Conservation (phyloP, 176 grass and related monocot species). For the Lolium perenne region DNA sequence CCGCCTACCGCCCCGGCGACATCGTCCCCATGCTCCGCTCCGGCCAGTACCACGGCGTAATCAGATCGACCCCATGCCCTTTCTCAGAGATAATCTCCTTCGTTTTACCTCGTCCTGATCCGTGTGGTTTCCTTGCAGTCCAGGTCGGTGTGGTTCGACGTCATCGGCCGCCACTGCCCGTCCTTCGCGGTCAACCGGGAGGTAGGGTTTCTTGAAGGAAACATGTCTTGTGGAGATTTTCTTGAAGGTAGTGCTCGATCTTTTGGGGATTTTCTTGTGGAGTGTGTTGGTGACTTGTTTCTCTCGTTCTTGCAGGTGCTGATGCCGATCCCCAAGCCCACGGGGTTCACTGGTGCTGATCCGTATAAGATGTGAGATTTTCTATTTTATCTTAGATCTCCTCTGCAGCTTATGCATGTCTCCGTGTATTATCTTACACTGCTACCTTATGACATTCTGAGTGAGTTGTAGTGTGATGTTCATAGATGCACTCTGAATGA, state of each 20-base stretch:
- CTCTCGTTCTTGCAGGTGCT: conserved; percentile 66
- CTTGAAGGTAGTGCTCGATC: conserved; percentile 1
- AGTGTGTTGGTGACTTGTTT: conserved; percentile 8
- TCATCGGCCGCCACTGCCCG: conserved; percentile 90
- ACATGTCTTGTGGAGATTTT: conserved; percentile 26
- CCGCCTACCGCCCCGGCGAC: conserved; percentile 81
- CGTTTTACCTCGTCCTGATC: conserved; percentile 43
- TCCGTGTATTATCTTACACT: background rate
- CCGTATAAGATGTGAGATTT: conserved; percentile 79
- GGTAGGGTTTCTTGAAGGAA: conserved; percentile 58
- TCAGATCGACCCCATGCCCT: conserved; percentile 11
- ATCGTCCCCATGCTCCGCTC: conserved; percentile 86
- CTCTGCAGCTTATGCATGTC: background rate
- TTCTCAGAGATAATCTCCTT: background rate
- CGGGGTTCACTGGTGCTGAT: conserved; percentile 89
- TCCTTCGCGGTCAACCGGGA: conserved; percentile 90
- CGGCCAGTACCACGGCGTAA: conserved; percentile 93
- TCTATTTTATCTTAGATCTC: background rate
- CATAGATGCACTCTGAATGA: background rate
- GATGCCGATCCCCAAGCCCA: conserved; percentile 92
- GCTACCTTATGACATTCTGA: background rate
- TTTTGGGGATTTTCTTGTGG: conserved; percentile 4
- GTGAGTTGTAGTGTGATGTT: background rate
- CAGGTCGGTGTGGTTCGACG: conserved; percentile 81
- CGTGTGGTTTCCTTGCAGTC: conserved; percentile 56